Conservation (phyloP, 805 yeast genomes). For the Metschnikowia noctiluminum region DNA sequence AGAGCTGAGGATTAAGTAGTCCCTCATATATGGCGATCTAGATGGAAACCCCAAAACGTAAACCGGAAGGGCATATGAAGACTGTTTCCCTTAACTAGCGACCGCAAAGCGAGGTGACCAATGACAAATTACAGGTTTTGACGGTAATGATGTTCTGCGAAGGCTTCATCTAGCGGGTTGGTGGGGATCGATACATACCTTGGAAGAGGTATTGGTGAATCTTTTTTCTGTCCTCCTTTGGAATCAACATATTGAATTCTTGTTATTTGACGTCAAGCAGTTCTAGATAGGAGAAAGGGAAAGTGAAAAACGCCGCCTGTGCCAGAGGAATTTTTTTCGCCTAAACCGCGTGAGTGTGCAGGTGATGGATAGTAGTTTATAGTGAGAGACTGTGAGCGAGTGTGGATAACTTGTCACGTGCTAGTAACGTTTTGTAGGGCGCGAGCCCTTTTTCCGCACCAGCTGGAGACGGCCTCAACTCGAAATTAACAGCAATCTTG, state of each 20-base stretch:
- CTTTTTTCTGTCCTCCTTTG: slow-evolving; percentile 99
- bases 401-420: not conserved
- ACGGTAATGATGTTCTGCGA: too few relatives aligned
- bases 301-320: slow-evolving; percentile 11
- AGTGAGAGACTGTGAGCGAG: too few relatives aligned
- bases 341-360: slow-evolving; percentile 13
- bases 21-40: too few relatives aligned
- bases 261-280: slow-evolving; percentile 18
- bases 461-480: too few relatives aligned
- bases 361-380: not conserved
- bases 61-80: too few relatives aligned
- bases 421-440: not conserved
- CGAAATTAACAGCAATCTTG: too few relatives aligned
- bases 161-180: not conserved
- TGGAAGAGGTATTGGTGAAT: slow-evolving; percentile 98
- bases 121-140: too few relatives aligned
- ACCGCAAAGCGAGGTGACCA: too few relatives aligned
- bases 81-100: too few relatives aligned
- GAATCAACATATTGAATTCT: slow-evolving; percentile 79
- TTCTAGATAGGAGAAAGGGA: slow-evolving; percentile 14
- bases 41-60: too few relatives aligned
- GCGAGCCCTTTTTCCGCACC: not conserved
- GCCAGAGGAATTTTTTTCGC: slow-evolving; percentile 18
- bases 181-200: slow-evolving; percentile 58
- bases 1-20: too few relatives aligned